These are phyloP conservation scores for Elsinoe australis DNA, from an alignment of 2,329 filamentous ascomycete genomes.

Conservation along the genomic window DNA sequence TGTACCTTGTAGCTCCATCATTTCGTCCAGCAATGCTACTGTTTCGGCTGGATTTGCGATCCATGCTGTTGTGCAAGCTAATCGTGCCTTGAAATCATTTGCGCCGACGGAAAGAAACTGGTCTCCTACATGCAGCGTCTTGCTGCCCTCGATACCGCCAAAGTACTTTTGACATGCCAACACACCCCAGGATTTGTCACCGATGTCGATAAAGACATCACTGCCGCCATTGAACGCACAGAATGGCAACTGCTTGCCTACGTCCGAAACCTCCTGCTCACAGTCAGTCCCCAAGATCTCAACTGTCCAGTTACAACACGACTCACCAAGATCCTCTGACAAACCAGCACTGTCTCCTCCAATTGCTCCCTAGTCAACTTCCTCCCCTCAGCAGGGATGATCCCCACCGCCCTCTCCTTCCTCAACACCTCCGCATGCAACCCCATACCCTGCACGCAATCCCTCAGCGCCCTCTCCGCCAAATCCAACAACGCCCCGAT, in stretches of 20 bases:
- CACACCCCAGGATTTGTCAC: slow-evolving; percentile 95
- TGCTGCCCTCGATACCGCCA: slow-evolving; percentile 62
- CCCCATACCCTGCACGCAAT: slow-evolving; percentile 71
- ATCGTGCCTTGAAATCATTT: slow-evolving; percentile 93
- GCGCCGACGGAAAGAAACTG: slow-evolving; percentile 92
- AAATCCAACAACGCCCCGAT: slow-evolving; percentile 78
- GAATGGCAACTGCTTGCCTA: slow-evolving; percentile 67
- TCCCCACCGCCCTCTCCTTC: slow-evolving; percentile 64
- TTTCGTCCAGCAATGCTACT: slow-evolving; percentile 78
- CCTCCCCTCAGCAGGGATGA: slow-evolving; percentile 34
- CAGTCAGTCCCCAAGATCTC: too few species aligned
- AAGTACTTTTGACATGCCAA: slow-evolving; percentile 88
- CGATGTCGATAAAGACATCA: slow-evolving; percentile 97
- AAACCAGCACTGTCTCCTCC: slow-evolving; percentile 90
- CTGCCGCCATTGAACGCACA: slow-evolving; percentile 98
- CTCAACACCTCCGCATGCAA: slow-evolving; percentile 73
- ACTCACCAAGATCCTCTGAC: slow-evolving; percentile 71
- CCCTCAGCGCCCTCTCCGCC: slow-evolving; percentile 73
- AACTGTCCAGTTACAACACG: too few species aligned
- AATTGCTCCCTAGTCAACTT: slow-evolving; percentile 72
- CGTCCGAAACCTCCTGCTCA: slow-evolving; percentile 59
- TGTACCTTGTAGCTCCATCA: slow-evolving; percentile 37
- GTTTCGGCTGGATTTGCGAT: slow-evolving; percentile 90
- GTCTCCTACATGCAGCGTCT: slow-evolving; percentile 87
- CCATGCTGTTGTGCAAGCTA: slow-evolving; percentile 93